phyloP scores from a whole-genome alignment of 2,329 filamentous ascomycete genomes.

The Alternaria conjuncta region DNA sequence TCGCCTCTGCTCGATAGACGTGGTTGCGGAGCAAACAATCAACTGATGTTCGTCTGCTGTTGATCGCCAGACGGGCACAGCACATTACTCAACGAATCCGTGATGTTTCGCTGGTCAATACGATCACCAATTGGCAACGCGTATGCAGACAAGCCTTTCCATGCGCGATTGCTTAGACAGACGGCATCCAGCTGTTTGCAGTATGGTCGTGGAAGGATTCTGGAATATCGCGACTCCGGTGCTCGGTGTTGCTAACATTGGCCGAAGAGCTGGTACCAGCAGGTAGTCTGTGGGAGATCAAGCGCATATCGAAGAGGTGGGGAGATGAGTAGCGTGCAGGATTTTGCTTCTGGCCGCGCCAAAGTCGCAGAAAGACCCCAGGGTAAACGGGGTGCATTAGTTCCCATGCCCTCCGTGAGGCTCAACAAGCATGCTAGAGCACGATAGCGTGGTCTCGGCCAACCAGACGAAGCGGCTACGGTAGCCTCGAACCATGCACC shows the following conservation, averaged over 20 bases:
- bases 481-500: conserved; percentile 2
- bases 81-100: not conserved
- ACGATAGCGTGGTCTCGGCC: conserved; percentile 22
- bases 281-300: conserved; percentile 10
- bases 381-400: conserved; percentile 37
- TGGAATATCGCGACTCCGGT: conserved; percentile 17
- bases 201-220: conserved; percentile 20
- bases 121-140: not conserved
- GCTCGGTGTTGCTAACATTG: conserved; percentile 1
- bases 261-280: conserved; percentile 9
- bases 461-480: conserved; percentile 9
- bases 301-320: conserved; percentile 13
- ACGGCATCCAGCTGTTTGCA: not conserved
- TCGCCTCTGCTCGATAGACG: not conserved
- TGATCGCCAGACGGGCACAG: not conserved
- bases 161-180: not conserved
- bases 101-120: not conserved
- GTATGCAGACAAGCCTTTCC: not conserved
- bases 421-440: conserved; percentile 36
- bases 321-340: conserved; percentile 16
- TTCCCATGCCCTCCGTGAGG: conserved; percentile 27
- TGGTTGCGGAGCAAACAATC: not conserved
- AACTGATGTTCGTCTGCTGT: not conserved
- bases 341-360: conserved; percentile 33
- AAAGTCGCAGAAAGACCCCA: conserved; percentile 15